Evolutionary conservation across 176 grass and related monocot genomes (phyloP).

Genomic region (Phragmites australis): DNA sequence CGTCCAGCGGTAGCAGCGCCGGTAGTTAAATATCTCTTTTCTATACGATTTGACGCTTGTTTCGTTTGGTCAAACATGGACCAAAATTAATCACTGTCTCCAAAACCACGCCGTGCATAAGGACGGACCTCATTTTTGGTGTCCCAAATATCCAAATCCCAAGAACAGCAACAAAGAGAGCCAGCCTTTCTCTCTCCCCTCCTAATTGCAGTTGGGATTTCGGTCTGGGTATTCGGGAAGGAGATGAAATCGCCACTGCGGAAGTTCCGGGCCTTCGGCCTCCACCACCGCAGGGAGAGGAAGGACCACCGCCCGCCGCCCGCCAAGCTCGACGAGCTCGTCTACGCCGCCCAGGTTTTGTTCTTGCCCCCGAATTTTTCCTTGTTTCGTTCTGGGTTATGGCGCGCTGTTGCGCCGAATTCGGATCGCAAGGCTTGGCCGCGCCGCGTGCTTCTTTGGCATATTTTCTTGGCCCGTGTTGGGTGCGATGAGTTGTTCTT

Average conservation of each 20-base stretch:
- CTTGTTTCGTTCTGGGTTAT: background rate
- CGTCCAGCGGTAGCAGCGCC: too few species aligned
- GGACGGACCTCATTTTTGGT: slow-evolving; percentile 23
- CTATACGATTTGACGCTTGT: too few species aligned
- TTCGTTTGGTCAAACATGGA: slow-evolving; percentile 54
- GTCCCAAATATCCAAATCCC: slow-evolving; percentile 26
- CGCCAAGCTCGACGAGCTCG: slow-evolving; percentile 84
- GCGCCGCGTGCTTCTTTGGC: background rate
- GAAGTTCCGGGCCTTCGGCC: slow-evolving; percentile 58
- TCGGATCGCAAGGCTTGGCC: slow-evolving; percentile 16
- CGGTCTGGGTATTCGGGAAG: background rate
- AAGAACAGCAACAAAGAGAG: slow-evolving; percentile 5
- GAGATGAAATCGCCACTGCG: slow-evolving; percentile 91
- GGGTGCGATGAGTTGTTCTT: background rate
- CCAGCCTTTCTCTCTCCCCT: background rate
- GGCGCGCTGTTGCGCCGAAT: background rate
- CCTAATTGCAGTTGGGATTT: background rate
- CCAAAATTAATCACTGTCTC: slow-evolving; percentile 14
- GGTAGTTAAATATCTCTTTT: too few species aligned
- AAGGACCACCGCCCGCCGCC: slow-evolving; percentile 50
- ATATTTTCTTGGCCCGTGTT: background rate
- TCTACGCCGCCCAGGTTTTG: slow-evolving; percentile 63
- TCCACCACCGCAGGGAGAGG: slow-evolving; percentile 46
- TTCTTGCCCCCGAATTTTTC: background rate
- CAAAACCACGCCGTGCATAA: slow-evolving; percentile 23